These are phyloP conservation scores for Ramaria rubella DNA, from an alignment of 768 basidiomycete species.

Conservation along the genomic window DNA sequence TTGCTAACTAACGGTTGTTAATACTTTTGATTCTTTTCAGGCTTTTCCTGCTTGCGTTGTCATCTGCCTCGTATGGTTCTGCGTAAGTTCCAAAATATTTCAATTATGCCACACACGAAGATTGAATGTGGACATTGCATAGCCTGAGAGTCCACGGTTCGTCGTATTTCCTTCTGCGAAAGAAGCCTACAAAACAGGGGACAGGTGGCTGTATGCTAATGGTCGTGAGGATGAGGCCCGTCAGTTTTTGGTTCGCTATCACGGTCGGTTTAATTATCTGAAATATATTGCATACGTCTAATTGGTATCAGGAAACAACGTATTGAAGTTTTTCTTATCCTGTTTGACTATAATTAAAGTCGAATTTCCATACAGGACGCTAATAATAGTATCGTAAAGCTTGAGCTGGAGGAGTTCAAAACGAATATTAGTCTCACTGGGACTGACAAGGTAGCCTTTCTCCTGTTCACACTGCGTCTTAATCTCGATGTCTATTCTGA, in stretches of 20 bases:
- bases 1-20: not conserved
- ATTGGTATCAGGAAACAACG: not conserved
- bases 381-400: conserved; percentile 22
- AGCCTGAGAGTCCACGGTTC: not conserved
- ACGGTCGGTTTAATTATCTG: conserved; percentile 15
- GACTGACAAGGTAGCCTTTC: conserved; percentile 28
- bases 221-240: conserved; percentile 22
- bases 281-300: not conserved
- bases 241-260: conserved; percentile 23
- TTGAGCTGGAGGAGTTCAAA: conserved; percentile 26
- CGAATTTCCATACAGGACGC: conserved; percentile 9
- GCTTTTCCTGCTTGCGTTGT: conserved; percentile 18
- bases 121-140: not conserved
- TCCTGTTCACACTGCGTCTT: conserved; percentile 8
- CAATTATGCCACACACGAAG: not conserved
- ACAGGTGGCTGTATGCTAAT: conserved; percentile 8
- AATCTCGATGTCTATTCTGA: conserved; percentile 11
- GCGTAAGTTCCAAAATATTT: conserved; percentile 8
- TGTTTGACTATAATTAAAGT: not conserved
- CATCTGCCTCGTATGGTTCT: conserved; percentile 19
- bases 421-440: conserved; percentile 23
- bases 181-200: not conserved
- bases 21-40: not conserved
- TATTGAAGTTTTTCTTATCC: not conserved
- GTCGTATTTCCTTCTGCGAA: not conserved